Evolutionary conservation across 441 rosid species (phyloP), one percentile per base, ranked within the genome.

Genomic region (Corymbia calophylla): DNA sequence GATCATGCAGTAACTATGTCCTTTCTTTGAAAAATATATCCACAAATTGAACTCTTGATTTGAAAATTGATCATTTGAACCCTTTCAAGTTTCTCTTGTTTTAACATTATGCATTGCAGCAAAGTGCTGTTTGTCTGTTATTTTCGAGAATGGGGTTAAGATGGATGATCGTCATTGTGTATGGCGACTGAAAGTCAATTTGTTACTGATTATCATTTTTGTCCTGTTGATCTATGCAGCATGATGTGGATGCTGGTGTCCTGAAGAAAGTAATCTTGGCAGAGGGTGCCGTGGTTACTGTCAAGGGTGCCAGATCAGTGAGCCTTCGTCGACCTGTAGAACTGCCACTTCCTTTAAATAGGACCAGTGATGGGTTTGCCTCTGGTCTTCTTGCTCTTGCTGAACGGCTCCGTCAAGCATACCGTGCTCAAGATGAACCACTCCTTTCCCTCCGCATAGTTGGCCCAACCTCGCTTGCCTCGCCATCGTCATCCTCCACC

Each of bases 171-270:
- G 44, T 73, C 54, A 51, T 55, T 88, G 55, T 44, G 68, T n/a
- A 86, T 11, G 60, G 5, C 31, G 5, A 51, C 51, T 90, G 48
- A 88, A 77, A 77, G 6, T 23, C 10, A 13, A 77, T 44, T 47
- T 39, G 84, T 86, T 86, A 47, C 88, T n/a, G 6, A 35, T 60
- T 55, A 55, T 86, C 32, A 19, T 92, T 44, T 86, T 87, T 85
- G 70, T 88, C 77, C 58, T 86, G 53, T 39, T 86, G 31, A 11
- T 86, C 53, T 62, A 8, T 93, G 94, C 94, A 97, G 99, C 98
- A 96, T 92, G 99, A 97, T 91, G 99, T 97, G 70, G 99, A 97
- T 92, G 99, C 97, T 58, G 99, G 99, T 58, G 91, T 96, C 35
- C 90, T 97, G 97, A 97, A 94, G 93, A 97, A 97, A 91, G 99